phyloP scores from a whole-genome alignment of 2,329 filamentous ascomycete genomes.

The Fusarium keratoplasticum region DNA sequence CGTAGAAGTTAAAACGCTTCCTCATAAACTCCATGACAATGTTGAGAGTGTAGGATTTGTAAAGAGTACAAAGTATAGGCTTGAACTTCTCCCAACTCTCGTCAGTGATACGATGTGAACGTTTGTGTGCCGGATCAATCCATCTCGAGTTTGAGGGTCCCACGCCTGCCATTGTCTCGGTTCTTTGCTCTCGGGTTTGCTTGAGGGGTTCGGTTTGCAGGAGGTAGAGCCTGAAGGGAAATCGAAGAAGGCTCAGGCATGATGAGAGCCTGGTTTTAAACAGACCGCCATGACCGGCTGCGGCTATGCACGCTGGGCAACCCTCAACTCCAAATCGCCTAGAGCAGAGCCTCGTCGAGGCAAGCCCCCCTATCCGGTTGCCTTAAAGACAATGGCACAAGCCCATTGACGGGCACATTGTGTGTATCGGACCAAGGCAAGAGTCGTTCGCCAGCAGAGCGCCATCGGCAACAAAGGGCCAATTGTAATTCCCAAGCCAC shows the following conservation, averaged over 20 bases:
- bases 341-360: slow-evolving; percentile 31
- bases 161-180: slow-evolving; percentile 19
- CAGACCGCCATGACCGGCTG: background rate
- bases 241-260: background rate
- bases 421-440: background rate
- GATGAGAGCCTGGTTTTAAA: slow-evolving; percentile 18
- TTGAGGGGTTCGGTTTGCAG: background rate
- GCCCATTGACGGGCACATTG: background rate
- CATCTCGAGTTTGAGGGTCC: slow-evolving; percentile 14
- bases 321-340: slow-evolving; percentile 22
- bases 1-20: slow-evolving; percentile 22
- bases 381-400: slow-evolving; percentile 7
- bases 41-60: slow-evolving; percentile 35
- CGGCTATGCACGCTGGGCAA: slow-evolving; percentile 8
- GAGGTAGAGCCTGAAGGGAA: background rate
- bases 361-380: slow-evolving; percentile 16
- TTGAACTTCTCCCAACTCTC: slow-evolving; percentile 37
- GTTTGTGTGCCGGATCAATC: slow-evolving; percentile 10
- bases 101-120: slow-evolving; percentile 40
- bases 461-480: background rate
- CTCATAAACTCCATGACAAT: slow-evolving; percentile 38
- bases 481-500: slow-evolving; percentile 11
- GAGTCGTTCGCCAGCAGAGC: background rate
- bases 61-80: slow-evolving; percentile 33
- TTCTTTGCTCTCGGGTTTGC: background rate